Conservation (phyloP, 1,284 basidiomycete genomes). For the Nidula niveotomentosa region DNA sequence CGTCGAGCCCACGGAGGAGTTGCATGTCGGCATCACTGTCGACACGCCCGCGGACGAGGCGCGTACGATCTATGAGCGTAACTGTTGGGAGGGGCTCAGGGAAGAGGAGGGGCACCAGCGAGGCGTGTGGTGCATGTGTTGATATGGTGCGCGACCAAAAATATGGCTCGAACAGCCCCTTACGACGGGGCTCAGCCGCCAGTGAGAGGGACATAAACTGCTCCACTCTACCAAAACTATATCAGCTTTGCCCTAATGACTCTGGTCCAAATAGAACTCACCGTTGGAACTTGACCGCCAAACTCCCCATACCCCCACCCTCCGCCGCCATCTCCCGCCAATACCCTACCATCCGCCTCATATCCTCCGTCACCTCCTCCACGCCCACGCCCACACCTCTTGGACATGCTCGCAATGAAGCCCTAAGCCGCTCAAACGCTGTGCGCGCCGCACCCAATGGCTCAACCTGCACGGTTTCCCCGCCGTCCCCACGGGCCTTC, state of each 20-base stretch:
- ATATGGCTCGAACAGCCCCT: constrained; percentile 70
- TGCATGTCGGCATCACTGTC: constrained; percentile 66
- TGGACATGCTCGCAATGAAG: constrained; percentile 51
- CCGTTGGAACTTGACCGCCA: constrained; percentile 64
- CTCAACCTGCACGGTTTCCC: constrained; percentile 39
- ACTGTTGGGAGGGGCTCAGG: constrained; percentile 69
- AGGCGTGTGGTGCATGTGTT: constrained; percentile 40
- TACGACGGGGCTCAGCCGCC: constrained; percentile 69
- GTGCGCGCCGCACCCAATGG: constrained; percentile 40
- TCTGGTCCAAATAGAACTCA: constrained; percentile 25
- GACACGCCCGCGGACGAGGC: constrained; percentile 61
- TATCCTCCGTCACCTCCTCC: constrained; percentile 43
- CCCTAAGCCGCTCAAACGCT: constrained; percentile 53
- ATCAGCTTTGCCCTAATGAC: too few relatives aligned
- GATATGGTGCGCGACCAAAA: constrained; percentile 61
- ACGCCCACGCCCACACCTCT: constrained; percentile 32
- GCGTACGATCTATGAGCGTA: constrained; percentile 63
- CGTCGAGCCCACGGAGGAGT: constrained; percentile 43
- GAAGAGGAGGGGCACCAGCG: constrained; percentile 70
- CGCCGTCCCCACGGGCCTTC: constrained; percentile 31
- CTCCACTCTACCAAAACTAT: constrained; percentile 49
- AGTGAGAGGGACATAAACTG: constrained; percentile 79
- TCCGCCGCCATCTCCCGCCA: constrained; percentile 51
- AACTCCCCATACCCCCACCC: constrained; percentile 35
- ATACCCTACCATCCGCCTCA: constrained; percentile 47